phyloP scores from a whole-genome alignment of 208 protist species.

The Crithidia bombi region DNA sequence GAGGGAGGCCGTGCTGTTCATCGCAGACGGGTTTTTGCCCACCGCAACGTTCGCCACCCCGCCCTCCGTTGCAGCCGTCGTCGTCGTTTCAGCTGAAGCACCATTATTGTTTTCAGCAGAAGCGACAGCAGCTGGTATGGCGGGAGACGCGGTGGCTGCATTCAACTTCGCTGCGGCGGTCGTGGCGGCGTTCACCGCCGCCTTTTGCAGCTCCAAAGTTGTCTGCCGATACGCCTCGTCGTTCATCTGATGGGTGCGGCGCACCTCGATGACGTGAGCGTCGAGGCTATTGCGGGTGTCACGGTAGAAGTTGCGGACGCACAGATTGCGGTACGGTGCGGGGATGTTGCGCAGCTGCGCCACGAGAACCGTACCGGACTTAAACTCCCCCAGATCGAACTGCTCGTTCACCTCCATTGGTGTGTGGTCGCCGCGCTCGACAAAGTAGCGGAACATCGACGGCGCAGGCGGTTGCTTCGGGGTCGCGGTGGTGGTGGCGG shows the following conservation, averaged over 20 bases:
- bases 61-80: not conserved
- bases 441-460: conserved; percentile 45
- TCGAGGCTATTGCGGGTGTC: conserved; percentile 36
- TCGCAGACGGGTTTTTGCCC: not conserved
- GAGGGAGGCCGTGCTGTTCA: not conserved
- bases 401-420: conserved; percentile 37
- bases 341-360: conserved; percentile 54
- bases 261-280: conserved; percentile 52
- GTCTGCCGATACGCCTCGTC: conserved; percentile 33
- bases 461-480: conserved; percentile 9
- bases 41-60: not conserved
- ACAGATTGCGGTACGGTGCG: conserved; percentile 34
- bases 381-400: conserved; percentile 34
- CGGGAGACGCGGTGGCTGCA: not conserved
- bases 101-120: not conserved
- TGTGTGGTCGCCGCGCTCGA: conserved; percentile 36
- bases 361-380: conserved; percentile 48
- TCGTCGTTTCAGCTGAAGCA: too few species aligned
- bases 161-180: conserved; percentile 5
- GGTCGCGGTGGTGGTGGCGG: not conserved
- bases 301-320: conserved; percentile 45
- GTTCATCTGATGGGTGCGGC: conserved; percentile 30
- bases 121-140: not conserved
- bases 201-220: conserved; percentile 25
- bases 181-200: conserved; percentile 8